Conservation (phyloP, 2,329 filamentous ascomycete genomes). For the Diplodia seriata region DNA sequence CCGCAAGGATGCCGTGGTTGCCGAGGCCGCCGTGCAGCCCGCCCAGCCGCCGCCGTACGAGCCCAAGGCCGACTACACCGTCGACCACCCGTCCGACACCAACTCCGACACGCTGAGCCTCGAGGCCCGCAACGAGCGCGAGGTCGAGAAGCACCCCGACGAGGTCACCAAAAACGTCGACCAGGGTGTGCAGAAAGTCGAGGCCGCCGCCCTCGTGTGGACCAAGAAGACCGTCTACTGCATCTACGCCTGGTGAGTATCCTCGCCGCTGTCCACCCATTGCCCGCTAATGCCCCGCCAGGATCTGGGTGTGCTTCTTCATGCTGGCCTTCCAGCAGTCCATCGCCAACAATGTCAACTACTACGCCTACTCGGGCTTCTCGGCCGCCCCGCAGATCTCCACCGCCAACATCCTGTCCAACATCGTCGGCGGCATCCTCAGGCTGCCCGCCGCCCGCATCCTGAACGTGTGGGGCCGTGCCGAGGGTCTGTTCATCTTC, state of each 20-base stretch:
- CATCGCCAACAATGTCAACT: conserved; percentile 49
- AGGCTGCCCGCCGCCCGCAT: conserved; percentile 51
- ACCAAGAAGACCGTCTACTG: conserved; percentile 46
- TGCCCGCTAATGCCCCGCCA: conserved; percentile 33
- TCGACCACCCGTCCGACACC: conserved; percentile 33
- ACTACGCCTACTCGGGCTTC: conserved; percentile 50
- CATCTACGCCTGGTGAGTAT: conserved; percentile 49
- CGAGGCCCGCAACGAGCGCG: conserved; percentile 43
- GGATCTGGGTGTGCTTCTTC: conserved; percentile 57
- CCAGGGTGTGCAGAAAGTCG: conserved; percentile 48
- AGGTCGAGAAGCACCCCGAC: conserved; percentile 41
- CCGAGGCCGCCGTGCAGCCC: conserved; percentile 8
- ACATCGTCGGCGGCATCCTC: conserved; percentile 47
- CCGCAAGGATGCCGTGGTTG: conserved; percentile 22
- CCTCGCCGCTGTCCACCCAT: not conserved
- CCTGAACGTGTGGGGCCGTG: conserved; percentile 52
- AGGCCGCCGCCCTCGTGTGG: conserved; percentile 53
- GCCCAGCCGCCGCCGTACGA: conserved; percentile 9
- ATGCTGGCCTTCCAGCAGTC: conserved; percentile 57
- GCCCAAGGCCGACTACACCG: conserved; percentile 25
- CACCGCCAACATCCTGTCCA: conserved; percentile 47
- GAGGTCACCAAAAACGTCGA: conserved; percentile 43
- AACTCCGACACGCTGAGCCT: conserved; percentile 38
- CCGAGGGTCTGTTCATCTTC: conserved; percentile 50
- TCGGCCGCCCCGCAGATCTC: conserved; percentile 45